Evolutionary conservation across 352 stramenopile species (phyloP).

Genomic region (Phytophthora pisi): DNA sequence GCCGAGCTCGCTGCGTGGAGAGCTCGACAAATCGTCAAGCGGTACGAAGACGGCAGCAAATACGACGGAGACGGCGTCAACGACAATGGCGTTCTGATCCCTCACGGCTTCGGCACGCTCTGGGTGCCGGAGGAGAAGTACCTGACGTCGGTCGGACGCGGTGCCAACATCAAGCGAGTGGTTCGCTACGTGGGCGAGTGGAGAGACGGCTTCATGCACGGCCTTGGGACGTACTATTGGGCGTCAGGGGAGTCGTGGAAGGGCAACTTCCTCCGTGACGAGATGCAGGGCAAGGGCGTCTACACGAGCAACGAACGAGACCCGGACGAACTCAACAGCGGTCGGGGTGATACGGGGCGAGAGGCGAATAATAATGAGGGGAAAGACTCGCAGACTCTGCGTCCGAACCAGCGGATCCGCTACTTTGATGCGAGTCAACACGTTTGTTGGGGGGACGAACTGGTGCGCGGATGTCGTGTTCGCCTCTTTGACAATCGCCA

Average conservation of each 20-base stretch:
- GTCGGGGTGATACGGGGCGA: constrained; percentile 14
- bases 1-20: constrained; percentile 44
- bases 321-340: constrained; percentile 13
- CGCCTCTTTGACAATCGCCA: constrained; percentile 49
- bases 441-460: constrained; percentile 74
- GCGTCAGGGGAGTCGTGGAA: constrained; percentile 59
- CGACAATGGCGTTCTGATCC: constrained; percentile 46
- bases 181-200: constrained; percentile 55
- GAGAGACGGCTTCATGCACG: constrained; percentile 68
- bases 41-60: constrained; percentile 70
- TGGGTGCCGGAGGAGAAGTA: constrained; percentile 53
- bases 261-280: constrained; percentile 60
- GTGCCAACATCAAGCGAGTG: constrained; percentile 54
- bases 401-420: constrained; percentile 39
- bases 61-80: constrained; percentile 67
- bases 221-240: constrained; percentile 64
- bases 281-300: constrained; percentile 66
- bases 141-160: constrained; percentile 12
- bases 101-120: constrained; percentile 64
- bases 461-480: constrained; percentile 53
- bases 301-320: constrained; percentile 41
- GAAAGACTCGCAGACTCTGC: constrained; percentile 17
- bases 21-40: constrained; percentile 59
- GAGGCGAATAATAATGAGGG: constrained; percentile 22
- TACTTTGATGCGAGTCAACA: constrained; percentile 70